These are phyloP conservation scores for Malus orientalis DNA, from an alignment of 306 rosid genomes.

Conservation along the genomic window DNA sequence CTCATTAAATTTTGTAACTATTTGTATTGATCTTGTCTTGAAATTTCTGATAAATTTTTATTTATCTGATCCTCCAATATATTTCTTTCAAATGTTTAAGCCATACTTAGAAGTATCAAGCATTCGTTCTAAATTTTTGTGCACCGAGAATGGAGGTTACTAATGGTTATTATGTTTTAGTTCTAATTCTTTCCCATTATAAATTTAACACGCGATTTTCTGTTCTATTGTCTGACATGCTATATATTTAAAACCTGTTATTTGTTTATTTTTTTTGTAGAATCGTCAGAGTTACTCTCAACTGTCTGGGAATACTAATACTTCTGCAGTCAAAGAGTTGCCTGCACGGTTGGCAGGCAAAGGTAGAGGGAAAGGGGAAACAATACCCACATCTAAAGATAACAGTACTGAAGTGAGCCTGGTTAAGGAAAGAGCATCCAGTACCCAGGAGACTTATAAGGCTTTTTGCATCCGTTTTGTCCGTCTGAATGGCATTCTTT, in stretches of 20 bases:
- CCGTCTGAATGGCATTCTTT: conserved; percentile 90
- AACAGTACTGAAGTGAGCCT: conserved; percentile 26
- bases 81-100: background rate
- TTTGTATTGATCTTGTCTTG: background rate
- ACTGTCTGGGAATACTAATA: conserved; percentile 53
- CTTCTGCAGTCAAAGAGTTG: conserved; percentile 47
- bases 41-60: background rate
- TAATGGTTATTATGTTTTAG: background rate
- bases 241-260: background rate
- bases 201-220: background rate
- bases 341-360: conserved; percentile 42
- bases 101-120: background rate
- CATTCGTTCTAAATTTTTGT: background rate
- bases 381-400: conserved; percentile 38
- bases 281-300: conserved; percentile 82
- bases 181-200: background rate
- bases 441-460: conserved; percentile 43
- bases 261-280: conserved; percentile 24
- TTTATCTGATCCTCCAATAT: background rate
- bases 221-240: background rate
- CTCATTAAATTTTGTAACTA: background rate
- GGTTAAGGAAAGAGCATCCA: conserved; percentile 40
- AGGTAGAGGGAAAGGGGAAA: conserved; percentile 62
- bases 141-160: background rate
- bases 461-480: conserved; percentile 63